Percentiles rank a stretch among this genome's conserved stretches.
Evolutionary conservation across 768 basidiomycete species (phyloP).

Genomic region (Mycena crocata): DNA sequence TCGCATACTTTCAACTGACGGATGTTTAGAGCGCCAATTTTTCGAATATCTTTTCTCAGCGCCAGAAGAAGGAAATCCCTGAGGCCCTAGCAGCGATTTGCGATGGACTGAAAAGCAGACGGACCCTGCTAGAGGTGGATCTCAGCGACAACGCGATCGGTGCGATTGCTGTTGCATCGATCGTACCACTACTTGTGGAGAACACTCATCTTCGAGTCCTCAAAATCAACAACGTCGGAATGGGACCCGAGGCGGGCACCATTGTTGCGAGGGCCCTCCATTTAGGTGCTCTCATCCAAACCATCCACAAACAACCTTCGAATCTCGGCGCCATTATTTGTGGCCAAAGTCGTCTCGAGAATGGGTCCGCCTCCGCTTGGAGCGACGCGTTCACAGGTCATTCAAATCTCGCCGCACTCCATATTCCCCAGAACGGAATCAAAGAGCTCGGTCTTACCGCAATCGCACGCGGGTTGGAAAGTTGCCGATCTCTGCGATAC

Average conservation of each 20-base stretch:
- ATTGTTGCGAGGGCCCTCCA: constrained; percentile 88
- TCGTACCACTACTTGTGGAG: constrained; percentile 88
- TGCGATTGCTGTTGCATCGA: constrained; percentile 92
- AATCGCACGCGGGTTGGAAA: constrained; percentile 79
- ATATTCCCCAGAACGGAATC: constrained; percentile 99
- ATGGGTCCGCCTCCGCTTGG: constrained; percentile 87
- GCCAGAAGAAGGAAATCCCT: constrained; percentile 96
- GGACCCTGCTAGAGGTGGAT: constrained; percentile 87
- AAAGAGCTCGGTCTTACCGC: constrained; percentile 89
- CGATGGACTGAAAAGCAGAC: constrained; percentile 84
- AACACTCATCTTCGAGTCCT: constrained; percentile 88
- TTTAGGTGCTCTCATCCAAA: constrained; percentile 77
- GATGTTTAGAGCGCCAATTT: constrained; percentile 98
- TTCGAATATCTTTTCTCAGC: constrained; percentile 97
- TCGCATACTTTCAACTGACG: too few species aligned
- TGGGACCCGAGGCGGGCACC: constrained; percentile 89
- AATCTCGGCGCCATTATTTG: constrained; percentile 86
- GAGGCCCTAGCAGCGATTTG: constrained; percentile 89
- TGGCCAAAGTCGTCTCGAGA: constrained; percentile 95
- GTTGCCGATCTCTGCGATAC: constrained; percentile 72
- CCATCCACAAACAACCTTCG: constrained; percentile 74
- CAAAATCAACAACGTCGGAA: constrained; percentile 95
- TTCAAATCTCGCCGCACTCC: constrained; percentile 82
- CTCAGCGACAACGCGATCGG: constrained; percentile 98
- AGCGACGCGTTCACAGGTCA: constrained; percentile 91